These are phyloP conservation scores for Asterophora parasitica DNA, from an alignment of 768 basidiomycete genomes.

Conservation along the genomic window DNA sequence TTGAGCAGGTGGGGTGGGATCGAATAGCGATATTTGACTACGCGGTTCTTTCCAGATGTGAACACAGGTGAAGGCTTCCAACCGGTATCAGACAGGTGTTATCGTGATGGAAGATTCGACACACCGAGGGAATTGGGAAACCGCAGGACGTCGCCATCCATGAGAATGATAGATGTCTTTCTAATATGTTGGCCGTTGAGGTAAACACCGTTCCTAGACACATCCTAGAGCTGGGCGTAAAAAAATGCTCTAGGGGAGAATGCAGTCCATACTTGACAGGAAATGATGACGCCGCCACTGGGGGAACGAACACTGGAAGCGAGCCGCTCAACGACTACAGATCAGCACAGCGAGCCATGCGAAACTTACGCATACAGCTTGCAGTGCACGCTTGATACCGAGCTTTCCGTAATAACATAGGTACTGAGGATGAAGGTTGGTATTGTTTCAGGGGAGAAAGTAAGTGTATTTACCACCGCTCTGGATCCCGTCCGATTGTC, in stretches of 20 bases:
- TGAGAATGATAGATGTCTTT: conserved; percentile 64
- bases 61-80: conserved; percentile 60
- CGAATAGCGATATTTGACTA: conserved; percentile 53
- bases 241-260: background rate
- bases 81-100: background rate
- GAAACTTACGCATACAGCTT: conserved; percentile 69
- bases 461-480: conserved; percentile 47
- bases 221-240: conserved; percentile 42
- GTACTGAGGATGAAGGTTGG: conserved; percentile 29
- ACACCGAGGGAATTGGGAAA: conserved; percentile 65
- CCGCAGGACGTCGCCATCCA: conserved; percentile 69
- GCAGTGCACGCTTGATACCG: conserved; percentile 71
- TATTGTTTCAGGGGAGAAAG: background rate
- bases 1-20: conserved; percentile 54
- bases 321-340: background rate
- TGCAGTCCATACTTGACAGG: conserved; percentile 56
- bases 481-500: conserved; percentile 69
- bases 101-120: background rate
- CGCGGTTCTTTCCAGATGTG: conserved; percentile 50
- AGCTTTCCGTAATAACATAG: conserved; percentile 58
- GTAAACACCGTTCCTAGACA: conserved; percentile 70
- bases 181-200: conserved; percentile 68
- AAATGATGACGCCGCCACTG: conserved; percentile 68
- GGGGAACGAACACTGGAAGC: conserved; percentile 58
- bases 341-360: background rate